Percentiles rank a stretch among this genome's conserved stretches.
These are phyloP conservation scores for Eremochloa ophiuroides DNA, from an alignment of 176 grass and related monocot genomes.

Conservation along the genomic window DNA sequence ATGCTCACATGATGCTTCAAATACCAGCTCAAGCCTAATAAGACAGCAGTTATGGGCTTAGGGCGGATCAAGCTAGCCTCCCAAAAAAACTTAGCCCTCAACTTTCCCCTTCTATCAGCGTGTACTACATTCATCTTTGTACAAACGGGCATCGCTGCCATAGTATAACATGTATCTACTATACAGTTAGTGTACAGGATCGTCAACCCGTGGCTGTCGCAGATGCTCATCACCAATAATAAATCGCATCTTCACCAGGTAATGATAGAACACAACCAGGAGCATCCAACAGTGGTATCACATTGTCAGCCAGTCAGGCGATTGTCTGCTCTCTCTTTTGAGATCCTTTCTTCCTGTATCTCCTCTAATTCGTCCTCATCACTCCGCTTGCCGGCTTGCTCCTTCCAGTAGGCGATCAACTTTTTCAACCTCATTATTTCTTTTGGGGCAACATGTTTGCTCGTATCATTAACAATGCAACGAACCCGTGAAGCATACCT, in stretches of 20 bases:
- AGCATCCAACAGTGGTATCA: background rate
- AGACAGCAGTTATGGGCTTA: too few species aligned
- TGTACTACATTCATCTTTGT: slow-evolving; percentile 40
- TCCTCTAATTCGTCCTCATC: slow-evolving; percentile 83
- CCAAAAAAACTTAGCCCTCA: too few species aligned
- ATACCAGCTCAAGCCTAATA: too few species aligned
- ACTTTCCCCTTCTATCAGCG: slow-evolving; percentile 25
- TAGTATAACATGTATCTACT: slow-evolving; percentile 44
- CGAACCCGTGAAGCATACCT: slow-evolving; percentile 98
- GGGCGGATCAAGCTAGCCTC: too few species aligned
- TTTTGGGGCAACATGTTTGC: slow-evolving; percentile 84
- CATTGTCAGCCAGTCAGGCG: slow-evolving; percentile 15
- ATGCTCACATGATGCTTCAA: too few species aligned
- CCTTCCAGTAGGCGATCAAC: slow-evolving; percentile 88
- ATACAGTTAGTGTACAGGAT: slow-evolving; percentile 48
- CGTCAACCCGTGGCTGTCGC: background rate
- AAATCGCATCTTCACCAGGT: background rate
- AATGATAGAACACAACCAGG: background rate
- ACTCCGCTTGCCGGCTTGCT: slow-evolving; percentile 81
- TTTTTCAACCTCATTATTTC: slow-evolving; percentile 90
- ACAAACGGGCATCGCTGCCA: slow-evolving; percentile 31
- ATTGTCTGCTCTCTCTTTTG: slow-evolving; percentile 45
- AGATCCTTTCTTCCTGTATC: slow-evolving; percentile 74
- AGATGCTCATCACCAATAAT: background rate
- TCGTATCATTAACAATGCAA: slow-evolving; percentile 88